Conservation (phyloP, 352 stramenopile genomes). For the Phytophthora quininea region DNA sequence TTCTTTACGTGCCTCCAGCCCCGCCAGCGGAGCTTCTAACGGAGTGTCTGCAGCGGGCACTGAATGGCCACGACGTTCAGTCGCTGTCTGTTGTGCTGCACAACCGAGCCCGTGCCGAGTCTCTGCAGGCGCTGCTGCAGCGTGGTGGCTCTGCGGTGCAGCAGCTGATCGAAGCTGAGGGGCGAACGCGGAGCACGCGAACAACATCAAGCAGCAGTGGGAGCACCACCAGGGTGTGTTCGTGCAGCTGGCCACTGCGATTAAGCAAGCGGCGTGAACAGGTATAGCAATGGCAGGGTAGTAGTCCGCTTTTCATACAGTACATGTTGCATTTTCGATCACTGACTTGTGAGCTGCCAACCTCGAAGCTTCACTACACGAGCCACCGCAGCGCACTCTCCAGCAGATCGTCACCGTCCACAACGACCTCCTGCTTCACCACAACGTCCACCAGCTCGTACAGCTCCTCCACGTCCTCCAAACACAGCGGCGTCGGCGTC, state of each 20-base stretch:
- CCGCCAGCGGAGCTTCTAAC: conserved; percentile 68
- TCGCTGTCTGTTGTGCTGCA: conserved; percentile 75
- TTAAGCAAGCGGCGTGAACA: conserved; percentile 70
- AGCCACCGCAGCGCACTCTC: conserved; percentile 3
- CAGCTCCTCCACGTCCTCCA: conserved; percentile 49
- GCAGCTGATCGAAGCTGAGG: conserved; percentile 45
- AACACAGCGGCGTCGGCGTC: conserved; percentile 35
- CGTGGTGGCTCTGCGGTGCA: conserved; percentile 59
- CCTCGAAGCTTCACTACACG: background rate
- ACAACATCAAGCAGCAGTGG: conserved; percentile 64
- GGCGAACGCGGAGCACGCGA: conserved; percentile 26
- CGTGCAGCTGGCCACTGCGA: conserved; percentile 75
- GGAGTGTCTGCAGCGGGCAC: conserved; percentile 62
- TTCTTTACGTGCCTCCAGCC: conserved; percentile 82
- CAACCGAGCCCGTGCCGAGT: conserved; percentile 73
- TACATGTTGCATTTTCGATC: conserved; percentile 28
- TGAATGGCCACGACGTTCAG: conserved; percentile 61
- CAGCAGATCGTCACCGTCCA: background rate
- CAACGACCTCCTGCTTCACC: conserved; percentile 6
- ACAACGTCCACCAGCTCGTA: conserved; percentile 39
- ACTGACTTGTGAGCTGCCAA: no score
- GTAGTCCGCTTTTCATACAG: conserved; percentile 12
- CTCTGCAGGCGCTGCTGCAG: conserved; percentile 79
- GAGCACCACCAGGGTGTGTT: conserved; percentile 69
- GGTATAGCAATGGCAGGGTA: conserved; percentile 6